These are phyloP conservation scores for Populus simonii DNA, from an alignment of 345 rosid species.

Conservation along the genomic window DNA sequence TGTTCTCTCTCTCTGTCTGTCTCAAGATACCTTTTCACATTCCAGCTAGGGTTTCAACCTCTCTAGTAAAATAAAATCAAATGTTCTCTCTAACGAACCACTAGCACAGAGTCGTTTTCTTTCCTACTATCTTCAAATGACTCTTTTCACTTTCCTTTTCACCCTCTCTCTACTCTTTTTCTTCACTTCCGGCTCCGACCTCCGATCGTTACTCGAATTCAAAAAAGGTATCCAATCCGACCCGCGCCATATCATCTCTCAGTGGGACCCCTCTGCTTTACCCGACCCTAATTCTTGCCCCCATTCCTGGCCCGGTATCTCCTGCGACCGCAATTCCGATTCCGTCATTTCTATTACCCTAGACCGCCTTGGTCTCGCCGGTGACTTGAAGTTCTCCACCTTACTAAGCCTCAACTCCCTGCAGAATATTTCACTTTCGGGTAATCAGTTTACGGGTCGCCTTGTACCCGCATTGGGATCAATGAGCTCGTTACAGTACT, in stretches of 20 bases:
- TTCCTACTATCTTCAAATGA: not conserved
- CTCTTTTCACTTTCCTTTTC: not conserved
- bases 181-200: constrained; percentile 38
- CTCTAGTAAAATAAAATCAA: not conserved
- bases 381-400: constrained; percentile 76
- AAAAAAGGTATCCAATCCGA: constrained; percentile 71
- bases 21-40: not conserved
- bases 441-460: constrained; percentile 80
- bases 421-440: constrained; percentile 61
- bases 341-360: constrained; percentile 52
- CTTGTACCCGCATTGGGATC: constrained; percentile 72
- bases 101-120: not conserved
- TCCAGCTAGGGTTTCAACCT: not conserved
- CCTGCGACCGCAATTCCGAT: constrained; percentile 47
- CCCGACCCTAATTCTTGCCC: constrained; percentile 48
- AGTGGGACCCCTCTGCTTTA: constrained; percentile 45
- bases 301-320: constrained; percentile 60
- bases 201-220: constrained; percentile 75
- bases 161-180: not conserved
- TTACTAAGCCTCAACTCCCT: constrained; percentile 52
- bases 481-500: constrained; percentile 54
- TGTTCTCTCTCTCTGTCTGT: not conserved
- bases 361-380: constrained; percentile 57
- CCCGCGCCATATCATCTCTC: constrained; percentile 32
- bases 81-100: not conserved